phyloP scores from a whole-genome alignment of 208 protist species.

The Crithidia sp. region DNA sequence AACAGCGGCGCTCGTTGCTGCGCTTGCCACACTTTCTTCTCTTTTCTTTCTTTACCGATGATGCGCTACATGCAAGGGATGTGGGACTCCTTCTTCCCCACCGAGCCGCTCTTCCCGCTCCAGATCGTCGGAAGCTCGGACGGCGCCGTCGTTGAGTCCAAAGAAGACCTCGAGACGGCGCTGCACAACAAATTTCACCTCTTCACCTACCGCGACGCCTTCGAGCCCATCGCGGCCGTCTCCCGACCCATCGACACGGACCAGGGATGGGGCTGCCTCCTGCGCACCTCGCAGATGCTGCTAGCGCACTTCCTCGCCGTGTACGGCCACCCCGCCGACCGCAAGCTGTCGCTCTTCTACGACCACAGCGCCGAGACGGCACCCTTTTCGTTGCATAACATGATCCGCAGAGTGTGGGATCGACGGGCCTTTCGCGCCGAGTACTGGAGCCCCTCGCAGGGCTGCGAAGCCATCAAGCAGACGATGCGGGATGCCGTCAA shows the following conservation, averaged over 20 bases:
- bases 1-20: too few relatives aligned
- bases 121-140: slow-evolving; percentile 40
- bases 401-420: slow-evolving; percentile 51
- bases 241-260: slow-evolving; percentile 50
- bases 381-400: slow-evolving; percentile 74
- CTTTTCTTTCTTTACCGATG: slow-evolving; percentile 16
- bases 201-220: slow-evolving; percentile 79
- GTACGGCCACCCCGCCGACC: slow-evolving; percentile 40
- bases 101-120: slow-evolving; percentile 35
- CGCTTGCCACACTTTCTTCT: too few relatives aligned
- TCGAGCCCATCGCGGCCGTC: slow-evolving; percentile 46
- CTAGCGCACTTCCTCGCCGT: slow-evolving; percentile 67
- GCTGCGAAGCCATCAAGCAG: slow-evolving; percentile 65
- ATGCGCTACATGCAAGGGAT: slow-evolving; percentile 34
- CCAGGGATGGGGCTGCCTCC: slow-evolving; percentile 84
- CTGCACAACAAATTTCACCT: slow-evolving; percentile 53
- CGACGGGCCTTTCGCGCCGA: slow-evolving; percentile 48
- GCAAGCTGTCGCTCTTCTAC: slow-evolving; percentile 47
- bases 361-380: slow-evolving; percentile 44
- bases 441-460: slow-evolving; percentile 81
- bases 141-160: slow-evolving; percentile 19
- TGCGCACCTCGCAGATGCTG: slow-evolving; percentile 84
- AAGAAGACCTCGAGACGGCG: slow-evolving; percentile 45
- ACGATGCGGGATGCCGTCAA: slow-evolving; percentile 52
- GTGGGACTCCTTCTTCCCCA: slow-evolving; percentile 49